Evolutionary conservation across 352 stramenopile species (phyloP), one percentile per base, ranked within the genome.

Genomic region (Phytophthora uliginosa): DNA sequence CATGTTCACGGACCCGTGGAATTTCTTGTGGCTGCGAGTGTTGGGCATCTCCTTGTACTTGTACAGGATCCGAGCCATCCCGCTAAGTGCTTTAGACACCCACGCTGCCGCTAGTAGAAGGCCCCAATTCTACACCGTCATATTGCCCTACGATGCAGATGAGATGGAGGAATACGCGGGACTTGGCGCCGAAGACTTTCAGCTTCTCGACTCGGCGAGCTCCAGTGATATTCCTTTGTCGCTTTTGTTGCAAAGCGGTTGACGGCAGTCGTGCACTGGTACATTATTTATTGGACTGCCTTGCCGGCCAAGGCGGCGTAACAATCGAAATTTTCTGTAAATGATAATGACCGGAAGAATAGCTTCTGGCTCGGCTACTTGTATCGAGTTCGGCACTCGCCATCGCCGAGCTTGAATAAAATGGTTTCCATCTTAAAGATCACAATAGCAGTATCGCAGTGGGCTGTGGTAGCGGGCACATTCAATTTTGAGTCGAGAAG

Each of bases 1-100:
- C 12, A 85, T 83, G 78, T 83, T 85, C 76, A 85, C 73, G 24
- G 78, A 85, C 24, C 76, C 78, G 48, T 82, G 64, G 73, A 80
- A 73, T 50, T 66, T 83, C 58, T 61, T 74, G 6, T 72, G 66
- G 8, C 51, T 85, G 2, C 59, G 66, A 4, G 33, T 83, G 34
- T 20, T 82, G n/a, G 78, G 78, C 0, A 28, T 68, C 17, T 47
- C 76, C 4, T 58, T 84, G 13, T 83, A 79, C 67, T 62, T 83
- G 22, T 84, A 84, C 61, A 60, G 69, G 40, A 68, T 65, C 64
- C 40, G 56, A 18, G 13, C 50, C 8, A 20, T 15, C 56, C 7
- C 24, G 24, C 24, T 26, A 26, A 26, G 24, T 2, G 24, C 59
- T 9, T 47, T 52, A 12, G 51, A 59, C 40, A 58, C 17, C 15